A percentile compares a stretch with the other conserved stretches of the same genome.
These are phyloP conservation scores for Daedaleopsis sinensis DNA, from an alignment of 768 basidiomycete species.

Conservation along the genomic window DNA sequence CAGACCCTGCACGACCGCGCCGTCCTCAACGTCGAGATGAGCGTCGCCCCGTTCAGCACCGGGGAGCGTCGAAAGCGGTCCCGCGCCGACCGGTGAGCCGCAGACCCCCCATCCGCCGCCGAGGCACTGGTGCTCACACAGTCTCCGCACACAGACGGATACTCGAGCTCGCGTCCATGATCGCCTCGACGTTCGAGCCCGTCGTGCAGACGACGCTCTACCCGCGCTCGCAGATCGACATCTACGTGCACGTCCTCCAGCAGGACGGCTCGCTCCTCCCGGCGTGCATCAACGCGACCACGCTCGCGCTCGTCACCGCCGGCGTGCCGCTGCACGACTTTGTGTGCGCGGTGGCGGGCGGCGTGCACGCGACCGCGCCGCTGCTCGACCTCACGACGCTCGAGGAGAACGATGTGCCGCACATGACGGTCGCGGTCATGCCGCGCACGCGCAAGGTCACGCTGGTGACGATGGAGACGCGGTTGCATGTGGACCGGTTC, in stretches of 20 bases:
- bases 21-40: conserved; percentile 87
- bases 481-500: conserved; percentile 91
- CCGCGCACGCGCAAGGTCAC: conserved; percentile 86
- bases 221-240: conserved; percentile 91
- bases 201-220: conserved; percentile 90
- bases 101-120: background rate
- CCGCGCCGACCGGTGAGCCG: conserved; percentile 82
- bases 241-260: conserved; percentile 90
- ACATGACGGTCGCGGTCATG: conserved; percentile 87
- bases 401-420: conserved; percentile 91
- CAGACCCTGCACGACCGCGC: conserved; percentile 87
- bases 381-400: conserved; percentile 86
- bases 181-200: conserved; percentile 96
- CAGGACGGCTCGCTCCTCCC: conserved; percentile 82
- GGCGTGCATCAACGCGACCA: conserved; percentile 93
- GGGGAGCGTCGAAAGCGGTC: conserved; percentile 76
- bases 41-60: conserved; percentile 84
- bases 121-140: background rate
- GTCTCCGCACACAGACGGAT: conserved; percentile 60
- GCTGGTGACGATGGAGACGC: conserved; percentile 90
- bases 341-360: conserved; percentile 81
- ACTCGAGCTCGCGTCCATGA: conserved; percentile 81
- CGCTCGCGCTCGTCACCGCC: conserved; percentile 86
- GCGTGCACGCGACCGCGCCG: conserved; percentile 79
- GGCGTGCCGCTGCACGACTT: conserved; percentile 92